Percentiles rank a stretch among this genome's conserved stretches.
phyloP scores from a whole-genome alignment of 1,284 basidiomycete genomes.

The Volvariella volvacea region DNA sequence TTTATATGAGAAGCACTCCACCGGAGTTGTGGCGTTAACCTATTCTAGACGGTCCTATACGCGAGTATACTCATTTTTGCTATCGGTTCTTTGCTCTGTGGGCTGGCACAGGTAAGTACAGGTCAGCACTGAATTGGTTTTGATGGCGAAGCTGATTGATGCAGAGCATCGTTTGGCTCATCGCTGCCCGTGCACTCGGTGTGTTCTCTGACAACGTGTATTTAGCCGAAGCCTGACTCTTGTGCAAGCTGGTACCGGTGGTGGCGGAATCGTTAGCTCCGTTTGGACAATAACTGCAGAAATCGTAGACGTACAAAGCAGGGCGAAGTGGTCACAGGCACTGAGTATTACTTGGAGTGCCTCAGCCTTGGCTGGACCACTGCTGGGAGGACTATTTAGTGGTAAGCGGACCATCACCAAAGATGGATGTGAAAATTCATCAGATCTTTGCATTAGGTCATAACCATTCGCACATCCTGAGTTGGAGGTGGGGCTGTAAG shows the following conservation, averaged over 20 bases:
- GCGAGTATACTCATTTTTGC: conserved; percentile 65
- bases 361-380: conserved; percentile 72
- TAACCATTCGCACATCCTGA: conserved; percentile 24
- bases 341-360: conserved; percentile 78
- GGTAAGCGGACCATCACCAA: conserved; percentile 34
- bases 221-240: conserved; percentile 6
- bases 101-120: conserved; percentile 51
- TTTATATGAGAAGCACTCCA: conserved; percentile 4
- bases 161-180: conserved; percentile 51
- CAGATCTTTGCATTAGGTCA: conserved; percentile 13
- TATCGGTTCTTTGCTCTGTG: conserved; percentile 66
- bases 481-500: conserved; percentile 80
- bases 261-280: conserved; percentile 73
- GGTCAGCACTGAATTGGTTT: conserved; percentile 13
- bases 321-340: conserved; percentile 77
- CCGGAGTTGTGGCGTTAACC: conserved; percentile 4
- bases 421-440: conserved; percentile 1
- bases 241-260: conserved; percentile 57
- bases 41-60: conserved; percentile 52
- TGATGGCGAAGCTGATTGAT: conserved; percentile 6
- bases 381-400: conserved; percentile 74
- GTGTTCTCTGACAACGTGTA: conserved; percentile 1
- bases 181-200: conserved; percentile 38
- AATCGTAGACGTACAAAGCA: conserved; percentile 58
- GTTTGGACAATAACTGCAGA: conserved; percentile 81